Percentiles rank a stretch among this genome's conserved stretches.
Conservation (phyloP, 805 yeast species). For the Debaryomyces maramus region DNA sequence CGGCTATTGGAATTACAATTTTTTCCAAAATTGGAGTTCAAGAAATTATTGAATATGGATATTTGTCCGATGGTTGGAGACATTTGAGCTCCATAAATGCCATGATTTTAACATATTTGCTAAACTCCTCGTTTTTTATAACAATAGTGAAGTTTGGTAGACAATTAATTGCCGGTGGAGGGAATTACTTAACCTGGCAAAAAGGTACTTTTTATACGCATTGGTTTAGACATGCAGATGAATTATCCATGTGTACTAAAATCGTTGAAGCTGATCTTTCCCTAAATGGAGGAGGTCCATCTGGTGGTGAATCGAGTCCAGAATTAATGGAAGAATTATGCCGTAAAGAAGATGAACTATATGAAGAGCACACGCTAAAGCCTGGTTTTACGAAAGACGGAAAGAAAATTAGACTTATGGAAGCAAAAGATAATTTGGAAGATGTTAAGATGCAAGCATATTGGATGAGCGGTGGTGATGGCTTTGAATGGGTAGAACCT, state of each 20-base stretch:
- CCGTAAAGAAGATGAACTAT: slow-evolving; percentile 26
- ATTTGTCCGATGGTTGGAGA: slow-evolving; percentile 36
- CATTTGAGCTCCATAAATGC: slow-evolving; percentile 49
- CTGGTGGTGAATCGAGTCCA: slow-evolving; percentile 32
- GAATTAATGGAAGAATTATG: slow-evolving; percentile 40
- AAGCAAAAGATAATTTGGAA: slow-evolving; percentile 54
- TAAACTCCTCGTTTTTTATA: slow-evolving; percentile 42
- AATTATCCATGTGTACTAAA: slow-evolving; percentile 63
- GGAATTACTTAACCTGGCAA: slow-evolving; percentile 59
- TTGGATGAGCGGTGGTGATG: slow-evolving; percentile 86
- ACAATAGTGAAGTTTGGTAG: slow-evolving; percentile 43
- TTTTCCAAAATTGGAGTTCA: slow-evolving; percentile 44
- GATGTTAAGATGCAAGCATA: slow-evolving; percentile 75
- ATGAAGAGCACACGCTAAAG: slow-evolving; percentile 24
- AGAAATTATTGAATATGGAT: slow-evolving; percentile 39
- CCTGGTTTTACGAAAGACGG: slow-evolving; percentile 41
- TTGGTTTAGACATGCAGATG: slow-evolving; percentile 67
- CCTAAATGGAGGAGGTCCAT: slow-evolving; percentile 49
- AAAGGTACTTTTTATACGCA: slow-evolving; percentile 62
- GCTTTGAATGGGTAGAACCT: slow-evolving; percentile 87
- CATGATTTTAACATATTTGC: slow-evolving; percentile 38
- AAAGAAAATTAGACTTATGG: slow-evolving; percentile 37
- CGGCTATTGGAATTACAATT: slow-evolving; percentile 34
- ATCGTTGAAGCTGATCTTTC: slow-evolving; percentile 65
- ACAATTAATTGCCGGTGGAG: slow-evolving; percentile 41